Base-by-base conservation (phyloP, 129 eudicot species). In the Tanacetum coccineum region DNA sequence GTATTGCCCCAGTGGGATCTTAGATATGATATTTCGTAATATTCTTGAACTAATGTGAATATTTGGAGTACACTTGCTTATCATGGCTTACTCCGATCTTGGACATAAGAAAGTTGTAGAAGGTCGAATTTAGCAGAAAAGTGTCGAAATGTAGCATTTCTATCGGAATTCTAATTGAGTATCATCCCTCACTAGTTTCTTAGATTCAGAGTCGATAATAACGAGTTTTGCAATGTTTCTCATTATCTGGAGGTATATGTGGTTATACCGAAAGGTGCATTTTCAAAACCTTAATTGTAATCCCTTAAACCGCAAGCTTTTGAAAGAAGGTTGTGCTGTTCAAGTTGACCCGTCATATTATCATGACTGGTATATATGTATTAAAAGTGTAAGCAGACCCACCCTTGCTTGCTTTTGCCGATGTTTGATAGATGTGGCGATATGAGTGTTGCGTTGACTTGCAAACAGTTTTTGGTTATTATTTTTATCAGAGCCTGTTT, bases 1-100 rank as follows among this genome's bases (percentile, higher is more conserved):
- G 98, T 30, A 81, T 83, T 63, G 96, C 98, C 46, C 90, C 95
- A 0, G 95, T 82, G 26, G 94, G 91, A 48, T 87, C 96, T 62
- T 91, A 87, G 84, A 62, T 75, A 26, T 22, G 58, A 77, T 9
- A 14, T 25, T 22, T 36, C 69, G 73, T 61, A 52, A 70, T 25
- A 58, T 26, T 67, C 10, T 48, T 39, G 69, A 71, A 50, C 64
- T 40, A 1, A 59, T 77, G 77, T 77, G 81, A 76, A 71, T 77
- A 71, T 18, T 52, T 10, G 72, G 53, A 26, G 40, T 52, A 63
- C 47, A 14, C 55, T 63, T 64, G 52, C 64, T 63, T 36, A 36
- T 36, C 42, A 36, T 36, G 42, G 42, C 55, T 59, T 59, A 39
- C 48, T 42, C 67, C 50, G 59, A 71, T 71, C 50, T 30, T 74